Percentiles rank a stretch among this genome's conserved stretches.
phyloP scores from a whole-genome alignment of 768 basidiomycete genomes.

The Lactarius trivialis region DNA sequence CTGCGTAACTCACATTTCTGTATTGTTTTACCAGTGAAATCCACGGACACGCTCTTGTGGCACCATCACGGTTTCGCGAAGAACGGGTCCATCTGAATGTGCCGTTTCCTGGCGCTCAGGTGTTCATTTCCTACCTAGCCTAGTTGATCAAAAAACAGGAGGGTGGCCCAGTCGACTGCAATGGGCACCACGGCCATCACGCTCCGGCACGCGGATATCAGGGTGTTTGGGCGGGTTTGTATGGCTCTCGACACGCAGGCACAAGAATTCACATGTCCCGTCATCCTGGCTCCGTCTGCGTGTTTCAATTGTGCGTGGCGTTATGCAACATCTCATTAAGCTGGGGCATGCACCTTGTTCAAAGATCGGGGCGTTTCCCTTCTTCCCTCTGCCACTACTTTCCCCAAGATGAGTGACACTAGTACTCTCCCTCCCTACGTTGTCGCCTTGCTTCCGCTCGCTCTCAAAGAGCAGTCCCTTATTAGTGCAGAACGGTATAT shows the following conservation, averaged over 20 bases:
- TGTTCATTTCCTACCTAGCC: background rate
- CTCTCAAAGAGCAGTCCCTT: background rate
- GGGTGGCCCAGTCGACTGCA: background rate
- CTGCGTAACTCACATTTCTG: background rate
- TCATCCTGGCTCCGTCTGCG: background rate
- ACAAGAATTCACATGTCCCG: background rate
- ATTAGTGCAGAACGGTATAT: constrained; percentile 10
- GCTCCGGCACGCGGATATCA: background rate
- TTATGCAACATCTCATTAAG: background rate
- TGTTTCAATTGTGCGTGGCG: background rate
- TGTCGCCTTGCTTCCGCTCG: constrained; percentile 1
- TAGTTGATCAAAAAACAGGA: background rate
- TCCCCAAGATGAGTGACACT: constrained; percentile 1
- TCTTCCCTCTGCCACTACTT: background rate
- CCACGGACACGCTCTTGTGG: background rate
- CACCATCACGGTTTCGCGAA: background rate
- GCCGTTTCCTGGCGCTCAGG: background rate
- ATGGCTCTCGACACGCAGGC: background rate
- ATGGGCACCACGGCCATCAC: background rate
- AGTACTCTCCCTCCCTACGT: background rate
- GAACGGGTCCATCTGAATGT: background rate
- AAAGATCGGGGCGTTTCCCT: background rate
- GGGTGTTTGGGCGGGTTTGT: background rate
- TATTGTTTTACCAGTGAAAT: background rate
- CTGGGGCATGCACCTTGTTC: background rate